Evolutionary conservation across 2,329 filamentous ascomycete genomes (phyloP), one percentile per base, ranked within the genome.

Genomic region (Botrytis tulipae): DNA sequence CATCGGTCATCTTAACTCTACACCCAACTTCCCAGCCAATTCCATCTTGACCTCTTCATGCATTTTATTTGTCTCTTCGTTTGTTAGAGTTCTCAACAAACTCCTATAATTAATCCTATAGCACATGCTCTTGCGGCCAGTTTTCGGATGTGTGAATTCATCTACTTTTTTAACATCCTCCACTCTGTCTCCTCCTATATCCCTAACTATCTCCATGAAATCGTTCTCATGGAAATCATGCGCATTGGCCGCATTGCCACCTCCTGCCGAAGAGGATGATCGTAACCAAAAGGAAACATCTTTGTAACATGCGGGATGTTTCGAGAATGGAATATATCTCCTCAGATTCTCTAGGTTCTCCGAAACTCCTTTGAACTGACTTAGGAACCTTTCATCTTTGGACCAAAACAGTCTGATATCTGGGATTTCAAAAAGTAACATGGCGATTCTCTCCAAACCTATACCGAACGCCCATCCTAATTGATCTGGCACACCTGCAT

Each of bases 361-460:
- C 4, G 87, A 88, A 4, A 91, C 85, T 57, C 89, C 89, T 35
- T 84, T 85, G 83, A 99, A 99, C 82, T 99, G 96, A 18, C 85
- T 86, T n/a, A 97, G 84, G 83, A 99, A 99, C 14, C 96, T 89
- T 78, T 87, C 81, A 82, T 99, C 96, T 72, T 86, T 85, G 46
- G 93, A 97, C 96, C 96, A 99, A 85, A 99, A 98, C 7, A 98
- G 89, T 20, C 96, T 91, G 78, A 99, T 99, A 81, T 99, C 96
- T 0, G 95, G 94, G 74, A 99, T 97, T 74, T 93, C 92, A 85
- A 98, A 99, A 37, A 99, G 89, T 51, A 99, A 88, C 96, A 99
- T 99, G 75, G 96, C 95, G 76, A 99, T 95, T 75, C 96, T 90
- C 83, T 99, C 96, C 42, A 99, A 88, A 3, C 96, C 96, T 29